These are phyloP conservation scores for Streptanthus diversifolius DNA, from an alignment of 345 rosid genomes.

Conservation along the genomic window DNA sequence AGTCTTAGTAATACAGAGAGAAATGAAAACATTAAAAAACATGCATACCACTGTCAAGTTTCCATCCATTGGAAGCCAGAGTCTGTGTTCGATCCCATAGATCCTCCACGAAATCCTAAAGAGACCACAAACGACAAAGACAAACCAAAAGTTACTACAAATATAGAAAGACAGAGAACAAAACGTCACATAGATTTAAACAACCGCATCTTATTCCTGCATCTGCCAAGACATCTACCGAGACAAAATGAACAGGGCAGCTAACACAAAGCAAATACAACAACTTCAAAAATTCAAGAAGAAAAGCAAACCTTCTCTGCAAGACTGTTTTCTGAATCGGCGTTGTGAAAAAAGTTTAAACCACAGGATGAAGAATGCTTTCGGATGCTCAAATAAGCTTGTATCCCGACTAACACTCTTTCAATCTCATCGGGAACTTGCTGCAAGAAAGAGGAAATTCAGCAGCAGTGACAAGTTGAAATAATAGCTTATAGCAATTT, in stretches of 20 bases:
- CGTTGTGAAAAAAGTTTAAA: slow-evolving; percentile 63
- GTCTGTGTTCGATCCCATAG: slow-evolving; percentile 71
- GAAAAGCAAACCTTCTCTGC: slow-evolving; percentile 56
- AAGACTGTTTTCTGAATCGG: slow-evolving; percentile 43
- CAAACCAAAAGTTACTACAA: slow-evolving; percentile 14
- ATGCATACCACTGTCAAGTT: slow-evolving; percentile 75
- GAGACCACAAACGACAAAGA: slow-evolving; percentile 16
- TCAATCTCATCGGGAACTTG: slow-evolving; percentile 98
- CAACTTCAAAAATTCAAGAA: neutral
- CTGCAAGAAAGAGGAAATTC: slow-evolving; percentile 40
- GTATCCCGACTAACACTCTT: slow-evolving; percentile 79
- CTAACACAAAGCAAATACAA: slow-evolving; percentile 3
- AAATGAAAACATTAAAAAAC: neutral
- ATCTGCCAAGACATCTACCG: neutral
- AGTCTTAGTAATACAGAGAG: neutral
- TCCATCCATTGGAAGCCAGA: slow-evolving; percentile 84
- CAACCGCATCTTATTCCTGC: neutral
- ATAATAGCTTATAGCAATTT: neutral
- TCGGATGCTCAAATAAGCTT: slow-evolving; percentile 94
- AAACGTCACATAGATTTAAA: neutral
- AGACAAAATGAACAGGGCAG: neutral
- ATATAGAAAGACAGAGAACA: neutral
- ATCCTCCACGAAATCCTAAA: slow-evolving; percentile 96
- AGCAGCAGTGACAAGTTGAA: neutral
- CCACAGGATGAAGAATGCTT: slow-evolving; percentile 64